phyloP scores from a whole-genome alignment of 345 rosid species.

The Sisymbrium irio region DNA sequence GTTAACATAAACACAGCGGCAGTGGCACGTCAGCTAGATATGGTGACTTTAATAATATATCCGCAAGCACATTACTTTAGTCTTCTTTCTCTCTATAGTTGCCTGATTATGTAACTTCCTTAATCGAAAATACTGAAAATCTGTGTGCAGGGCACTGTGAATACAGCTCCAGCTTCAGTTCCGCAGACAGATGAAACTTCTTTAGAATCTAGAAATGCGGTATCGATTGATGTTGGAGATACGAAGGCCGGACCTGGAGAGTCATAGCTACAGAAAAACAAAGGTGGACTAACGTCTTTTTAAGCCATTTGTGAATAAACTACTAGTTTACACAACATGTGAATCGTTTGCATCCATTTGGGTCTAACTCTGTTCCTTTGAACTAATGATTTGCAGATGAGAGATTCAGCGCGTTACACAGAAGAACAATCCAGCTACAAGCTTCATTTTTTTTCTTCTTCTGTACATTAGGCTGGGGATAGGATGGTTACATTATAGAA shows the following conservation, averaged over 20 bases:
- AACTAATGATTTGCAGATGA: conserved; percentile 21
- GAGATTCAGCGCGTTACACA: conserved; percentile 1
- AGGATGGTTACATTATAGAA: conserved; percentile 27
- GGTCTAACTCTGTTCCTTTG: conserved; percentile 11
- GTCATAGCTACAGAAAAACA: conserved; percentile 13
- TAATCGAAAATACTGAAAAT: background rate
- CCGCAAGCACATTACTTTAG: background rate
- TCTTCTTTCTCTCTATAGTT: background rate
- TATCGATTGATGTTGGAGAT: conserved; percentile 29
- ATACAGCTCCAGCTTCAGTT: conserved; percentile 19
- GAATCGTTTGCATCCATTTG: conserved; percentile 5
- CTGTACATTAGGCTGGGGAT: conserved; percentile 29
- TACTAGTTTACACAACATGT: conserved; percentile 1
- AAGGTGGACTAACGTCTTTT: conserved; percentile 12
- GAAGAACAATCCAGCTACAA: conserved; percentile 7
- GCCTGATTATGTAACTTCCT: background rate
- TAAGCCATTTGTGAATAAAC: background rate
- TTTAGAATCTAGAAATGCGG: conserved; percentile 35
- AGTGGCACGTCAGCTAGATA: conserved; percentile 17
- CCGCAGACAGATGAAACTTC: conserved; percentile 24
- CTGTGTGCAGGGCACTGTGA: conserved; percentile 22
- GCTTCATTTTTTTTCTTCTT: background rate
- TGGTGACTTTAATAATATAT: conserved; percentile 20
- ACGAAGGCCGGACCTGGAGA: conserved; percentile 20
- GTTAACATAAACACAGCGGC: conserved; percentile 9